Evolutionary conservation across 1,284 basidiomycete species (phyloP).

Genomic region (Dichomitus squalens): DNA sequence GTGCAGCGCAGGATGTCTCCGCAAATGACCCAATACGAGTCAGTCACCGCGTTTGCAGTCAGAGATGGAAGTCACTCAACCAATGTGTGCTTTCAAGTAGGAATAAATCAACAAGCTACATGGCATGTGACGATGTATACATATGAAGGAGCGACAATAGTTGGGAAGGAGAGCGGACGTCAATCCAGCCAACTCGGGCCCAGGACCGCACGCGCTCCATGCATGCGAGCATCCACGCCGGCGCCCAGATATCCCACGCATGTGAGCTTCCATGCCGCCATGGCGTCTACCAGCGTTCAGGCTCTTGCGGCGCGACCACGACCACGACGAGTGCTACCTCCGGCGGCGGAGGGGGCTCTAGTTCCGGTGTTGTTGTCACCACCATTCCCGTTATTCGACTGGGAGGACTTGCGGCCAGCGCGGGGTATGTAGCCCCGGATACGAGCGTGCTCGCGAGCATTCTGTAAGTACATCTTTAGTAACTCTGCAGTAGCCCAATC

Average conservation of each 20-base stretch:
- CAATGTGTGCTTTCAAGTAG: too few species aligned
- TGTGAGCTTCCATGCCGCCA: background rate
- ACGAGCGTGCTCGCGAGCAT: background rate
- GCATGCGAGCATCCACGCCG: too few species aligned
- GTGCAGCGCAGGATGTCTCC: too few species aligned
- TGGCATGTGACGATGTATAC: too few species aligned
- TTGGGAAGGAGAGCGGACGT: too few species aligned
- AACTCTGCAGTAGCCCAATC: conserved; percentile 3
- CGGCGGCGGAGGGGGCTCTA: too few species aligned
- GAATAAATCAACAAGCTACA: too few species aligned
- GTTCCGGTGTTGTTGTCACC: background rate
- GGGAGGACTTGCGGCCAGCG: background rate
- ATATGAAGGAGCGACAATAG: too few species aligned
- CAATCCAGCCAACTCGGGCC: too few species aligned
- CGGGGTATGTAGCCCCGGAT: background rate
- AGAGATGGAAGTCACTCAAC: too few species aligned
- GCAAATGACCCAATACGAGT: too few species aligned
- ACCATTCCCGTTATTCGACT: background rate
- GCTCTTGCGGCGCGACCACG: background rate
- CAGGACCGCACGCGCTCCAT: too few species aligned
- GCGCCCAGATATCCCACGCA: background rate
- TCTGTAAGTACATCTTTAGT: conserved; percentile 1
- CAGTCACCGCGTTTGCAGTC: background rate
- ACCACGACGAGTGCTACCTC: background rate
- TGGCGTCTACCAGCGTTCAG: background rate